phyloP scores from a whole-genome alignment of 257 asterid genomes.

The Phtheirospermum japonicum region DNA sequence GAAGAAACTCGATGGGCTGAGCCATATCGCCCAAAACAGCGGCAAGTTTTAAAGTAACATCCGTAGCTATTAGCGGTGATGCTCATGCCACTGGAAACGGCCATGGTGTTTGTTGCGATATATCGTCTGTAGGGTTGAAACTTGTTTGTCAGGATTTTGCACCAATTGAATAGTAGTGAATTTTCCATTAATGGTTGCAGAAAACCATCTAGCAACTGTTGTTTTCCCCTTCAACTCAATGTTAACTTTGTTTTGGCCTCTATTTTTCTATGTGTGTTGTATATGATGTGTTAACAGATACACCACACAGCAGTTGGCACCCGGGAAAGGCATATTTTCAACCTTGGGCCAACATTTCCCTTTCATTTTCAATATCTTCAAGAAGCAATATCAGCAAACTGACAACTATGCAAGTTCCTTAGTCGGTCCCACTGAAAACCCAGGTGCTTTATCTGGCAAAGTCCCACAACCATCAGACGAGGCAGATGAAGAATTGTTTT shows the following conservation, averaged over 20 bases:
- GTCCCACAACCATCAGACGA: conserved; percentile 30
- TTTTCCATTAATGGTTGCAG: not conserved
- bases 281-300: conserved; percentile 42
- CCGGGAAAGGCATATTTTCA: conserved; percentile 60
- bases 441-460: conserved; percentile 30
- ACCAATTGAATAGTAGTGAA: conserved; percentile 16
- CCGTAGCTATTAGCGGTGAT: no score
- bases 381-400: conserved; percentile 53
- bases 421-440: conserved; percentile 40
- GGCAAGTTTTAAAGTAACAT: no score
- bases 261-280: conserved; percentile 8
- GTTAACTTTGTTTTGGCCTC: conserved; percentile 18
- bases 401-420: conserved; percentile 29
- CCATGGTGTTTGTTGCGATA: no score
- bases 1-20: no score
- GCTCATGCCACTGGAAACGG: no score
- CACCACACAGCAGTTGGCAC: conserved; percentile 43
- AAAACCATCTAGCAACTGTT: not conserved
- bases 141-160: conserved; percentile 10
- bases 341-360: conserved; percentile 79
- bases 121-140: no score
- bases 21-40: no score
- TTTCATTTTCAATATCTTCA: conserved; percentile 67
- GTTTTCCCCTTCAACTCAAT: conserved; percentile 10
- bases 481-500: conserved; percentile 38